phyloP scores from a whole-genome alignment of 108 stramenopile genomes.

The Skeletonema costatum region DNA sequence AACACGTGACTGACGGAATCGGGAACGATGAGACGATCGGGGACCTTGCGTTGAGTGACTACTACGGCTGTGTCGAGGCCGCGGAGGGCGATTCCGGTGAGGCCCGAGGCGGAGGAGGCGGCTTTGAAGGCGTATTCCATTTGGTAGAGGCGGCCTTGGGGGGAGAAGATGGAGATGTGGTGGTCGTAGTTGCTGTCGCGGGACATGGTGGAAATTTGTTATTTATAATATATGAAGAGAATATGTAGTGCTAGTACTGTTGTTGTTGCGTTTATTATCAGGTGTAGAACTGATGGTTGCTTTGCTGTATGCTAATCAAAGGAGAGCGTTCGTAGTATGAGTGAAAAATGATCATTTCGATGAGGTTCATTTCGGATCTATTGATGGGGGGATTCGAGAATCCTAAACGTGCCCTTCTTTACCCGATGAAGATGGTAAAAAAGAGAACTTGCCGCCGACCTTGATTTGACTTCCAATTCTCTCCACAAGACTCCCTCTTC shows the following conservation, averaged over 20 bases:
- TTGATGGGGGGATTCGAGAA: not conserved
- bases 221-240: not conserved
- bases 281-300: not conserved
- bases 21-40: slow-evolving; percentile 94
- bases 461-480: not conserved
- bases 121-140: slow-evolving; percentile 99
- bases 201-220: slow-evolving; percentile 16
- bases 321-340: not conserved
- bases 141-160: slow-evolving; percentile 98
- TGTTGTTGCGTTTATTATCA: not conserved
- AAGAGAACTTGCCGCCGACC: not conserved
- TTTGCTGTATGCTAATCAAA: not conserved
- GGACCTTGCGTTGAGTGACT: slow-evolving; percentile 98
- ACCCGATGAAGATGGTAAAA: not conserved
- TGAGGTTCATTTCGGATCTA: not conserved
- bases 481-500: not conserved
- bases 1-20: slow-evolving; percentile 89
- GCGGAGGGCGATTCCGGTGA: slow-evolving; percentile 95
- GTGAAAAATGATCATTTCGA: not conserved
- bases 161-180: slow-evolving; percentile 98
- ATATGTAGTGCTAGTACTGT: not conserved
- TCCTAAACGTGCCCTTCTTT: not conserved
- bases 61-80: slow-evolving; percentile 89
- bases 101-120: slow-evolving; percentile 84
- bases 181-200: slow-evolving; percentile 89